A percentile compares a stretch with the other conserved stretches of the same genome.
phyloP scores from a whole-genome alignment of 2,329 filamentous ascomycete genomes.

The Fonsecaea nubica region DNA sequence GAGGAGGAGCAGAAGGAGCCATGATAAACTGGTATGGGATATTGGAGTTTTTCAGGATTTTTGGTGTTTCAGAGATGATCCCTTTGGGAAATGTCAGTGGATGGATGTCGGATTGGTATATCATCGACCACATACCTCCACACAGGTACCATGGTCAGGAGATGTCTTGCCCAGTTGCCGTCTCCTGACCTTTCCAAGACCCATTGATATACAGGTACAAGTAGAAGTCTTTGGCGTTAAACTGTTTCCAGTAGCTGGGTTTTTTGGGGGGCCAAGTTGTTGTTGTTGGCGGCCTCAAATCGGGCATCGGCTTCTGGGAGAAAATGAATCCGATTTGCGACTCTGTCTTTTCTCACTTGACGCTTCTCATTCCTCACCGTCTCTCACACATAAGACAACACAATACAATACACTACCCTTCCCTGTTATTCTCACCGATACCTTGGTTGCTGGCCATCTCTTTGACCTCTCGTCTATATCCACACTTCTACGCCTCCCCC shows the following conservation, averaged over 20 bases:
- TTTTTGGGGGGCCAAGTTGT: not conserved
- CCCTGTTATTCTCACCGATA: not conserved
- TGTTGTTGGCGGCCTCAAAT: not conserved
- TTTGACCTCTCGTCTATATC: too few relatives aligned
- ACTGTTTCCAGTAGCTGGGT: not conserved
- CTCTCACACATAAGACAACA: too few relatives aligned
- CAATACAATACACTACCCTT: too few relatives aligned
- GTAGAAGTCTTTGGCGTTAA: not conserved
- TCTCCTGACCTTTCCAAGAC: not conserved
- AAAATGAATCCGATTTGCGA: not conserved
- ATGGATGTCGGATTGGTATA: too few relatives aligned
- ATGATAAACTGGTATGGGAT: not conserved
- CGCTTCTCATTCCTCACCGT: too few relatives aligned
- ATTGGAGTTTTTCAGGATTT: not conserved
- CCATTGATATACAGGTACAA: too few relatives aligned
- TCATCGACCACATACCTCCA: too few relatives aligned
- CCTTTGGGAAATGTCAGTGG: too few relatives aligned
- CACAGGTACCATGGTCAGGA: too few relatives aligned
- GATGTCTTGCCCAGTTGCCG: not conserved
- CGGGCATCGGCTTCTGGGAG: conserved; percentile 1
- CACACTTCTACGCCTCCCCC: too few relatives aligned
- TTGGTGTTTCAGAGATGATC: too few relatives aligned
- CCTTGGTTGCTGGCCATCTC: not conserved
- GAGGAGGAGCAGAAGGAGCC: not conserved
- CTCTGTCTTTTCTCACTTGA: not conserved